phyloP scores from a whole-genome alignment of 164 flowering plant species.

The grape (Vitis vinifera) region DNA sequence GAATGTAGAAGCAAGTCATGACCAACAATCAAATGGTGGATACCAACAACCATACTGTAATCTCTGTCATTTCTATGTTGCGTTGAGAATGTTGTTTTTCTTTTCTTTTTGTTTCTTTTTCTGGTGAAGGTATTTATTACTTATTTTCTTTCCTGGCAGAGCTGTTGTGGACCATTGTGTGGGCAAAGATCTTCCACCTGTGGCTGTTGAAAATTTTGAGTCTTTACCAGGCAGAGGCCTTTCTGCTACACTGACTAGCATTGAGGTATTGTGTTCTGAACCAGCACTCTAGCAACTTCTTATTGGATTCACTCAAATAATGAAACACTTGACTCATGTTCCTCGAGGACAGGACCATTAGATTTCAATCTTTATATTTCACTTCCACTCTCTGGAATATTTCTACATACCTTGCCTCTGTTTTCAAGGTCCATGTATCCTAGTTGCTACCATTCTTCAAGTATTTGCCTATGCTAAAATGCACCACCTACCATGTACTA shows the following conservation, averaged over 20 bases:
- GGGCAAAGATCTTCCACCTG: conserved; percentile 86
- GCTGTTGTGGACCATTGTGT: conserved; percentile 92
- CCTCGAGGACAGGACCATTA: background rate
- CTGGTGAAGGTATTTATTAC: background rate
- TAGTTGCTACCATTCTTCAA: background rate
- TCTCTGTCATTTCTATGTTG: too few species aligned
- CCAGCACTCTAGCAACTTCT: background rate
- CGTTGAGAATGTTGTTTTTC: too few species aligned
- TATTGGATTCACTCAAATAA: background rate
- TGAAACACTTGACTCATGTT: background rate
- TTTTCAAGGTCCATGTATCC: background rate
- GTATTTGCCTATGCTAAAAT: too few species aligned
- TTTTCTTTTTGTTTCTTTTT: conserved; percentile 1
- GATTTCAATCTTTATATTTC: background rate
- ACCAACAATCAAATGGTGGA: too few species aligned
- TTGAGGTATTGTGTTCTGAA: conserved; percentile 50
- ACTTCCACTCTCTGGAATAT: background rate
- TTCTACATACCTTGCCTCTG: background rate
- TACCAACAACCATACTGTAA: too few species aligned
- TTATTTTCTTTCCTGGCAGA: conserved; percentile 49
- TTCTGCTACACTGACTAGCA: conserved; percentile 71
- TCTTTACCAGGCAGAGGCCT: conserved; percentile 93
- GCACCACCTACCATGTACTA: too few species aligned
- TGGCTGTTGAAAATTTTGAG: conserved; percentile 84
- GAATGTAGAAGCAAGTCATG: too few species aligned